These are phyloP conservation scores for Scutellaria minor DNA, from an alignment of 257 asterid species.

Conservation along the genomic window DNA sequence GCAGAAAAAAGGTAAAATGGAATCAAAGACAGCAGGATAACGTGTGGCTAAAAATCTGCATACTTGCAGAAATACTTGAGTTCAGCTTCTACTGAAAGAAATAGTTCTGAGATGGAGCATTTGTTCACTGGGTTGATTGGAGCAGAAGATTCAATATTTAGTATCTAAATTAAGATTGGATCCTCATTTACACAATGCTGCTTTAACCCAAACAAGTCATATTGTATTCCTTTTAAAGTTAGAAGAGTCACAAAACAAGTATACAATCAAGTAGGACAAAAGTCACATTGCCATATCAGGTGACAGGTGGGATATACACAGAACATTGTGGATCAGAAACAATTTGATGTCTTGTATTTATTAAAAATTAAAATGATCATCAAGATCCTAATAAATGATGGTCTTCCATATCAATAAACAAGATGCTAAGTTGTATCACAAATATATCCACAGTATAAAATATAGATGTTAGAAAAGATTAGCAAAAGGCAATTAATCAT, in stretches of 20 bases:
- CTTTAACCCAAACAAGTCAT: neutral
- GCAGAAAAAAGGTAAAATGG: conserved; percentile 26
- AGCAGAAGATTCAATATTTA: neutral
- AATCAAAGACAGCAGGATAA: conserved; percentile 14
- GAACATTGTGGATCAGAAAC: neutral
- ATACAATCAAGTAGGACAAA: neutral
- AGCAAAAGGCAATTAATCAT: conserved; percentile 5
- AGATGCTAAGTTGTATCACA: neutral
- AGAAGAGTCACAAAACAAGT: conserved; percentile 16
- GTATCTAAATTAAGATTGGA: conserved; percentile 8
- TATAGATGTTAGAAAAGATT: conserved; percentile 2
- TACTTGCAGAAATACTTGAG: neutral
- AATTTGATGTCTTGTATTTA: neutral
- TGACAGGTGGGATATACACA: neutral
- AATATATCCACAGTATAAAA: neutral
- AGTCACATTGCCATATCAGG: conserved; percentile 1
- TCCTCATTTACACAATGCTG: neutral
- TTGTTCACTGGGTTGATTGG: neutral
- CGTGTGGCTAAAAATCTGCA: conserved; percentile 1
- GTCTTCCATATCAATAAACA: neutral
- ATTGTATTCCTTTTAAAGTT: neutral
- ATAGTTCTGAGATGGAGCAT: neutral
- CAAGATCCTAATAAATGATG: conserved; percentile 2
- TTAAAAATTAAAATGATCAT: neutral
- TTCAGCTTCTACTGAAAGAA: conserved; percentile 13